phyloP scores from a whole-genome alignment of 306 rosid species.

The Cicer yamashitae region DNA sequence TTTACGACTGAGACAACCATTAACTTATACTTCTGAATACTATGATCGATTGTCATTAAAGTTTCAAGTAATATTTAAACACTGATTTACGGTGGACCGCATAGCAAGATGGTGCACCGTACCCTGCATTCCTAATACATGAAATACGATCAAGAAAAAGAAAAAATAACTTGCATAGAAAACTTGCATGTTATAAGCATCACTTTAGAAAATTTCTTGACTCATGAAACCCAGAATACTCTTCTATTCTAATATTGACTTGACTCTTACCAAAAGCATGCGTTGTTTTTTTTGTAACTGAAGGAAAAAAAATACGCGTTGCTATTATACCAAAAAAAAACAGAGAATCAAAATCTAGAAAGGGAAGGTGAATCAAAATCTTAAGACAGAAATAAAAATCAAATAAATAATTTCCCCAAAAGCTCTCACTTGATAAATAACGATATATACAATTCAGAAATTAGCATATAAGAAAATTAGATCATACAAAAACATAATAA shows the following conservation, averaged over 20 bases:
- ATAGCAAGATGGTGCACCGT: no score
- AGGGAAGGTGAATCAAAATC: slow-evolving; percentile 15
- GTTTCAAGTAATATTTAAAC: no score
- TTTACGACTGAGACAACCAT: no score
- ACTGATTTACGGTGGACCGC: no score
- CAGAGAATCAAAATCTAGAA: background rate
- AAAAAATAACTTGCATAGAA: background rate
- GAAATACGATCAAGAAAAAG: background rate
- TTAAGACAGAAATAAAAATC: background rate
- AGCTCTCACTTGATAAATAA: background rate
- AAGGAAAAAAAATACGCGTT: no score
- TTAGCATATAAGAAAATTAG: background rate
- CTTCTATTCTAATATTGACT: background rate
- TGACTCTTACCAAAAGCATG: background rate
- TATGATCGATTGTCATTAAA: no score
- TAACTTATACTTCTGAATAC: no score
- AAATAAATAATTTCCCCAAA: background rate
- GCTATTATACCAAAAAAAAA: no score
- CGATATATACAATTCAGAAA: background rate
- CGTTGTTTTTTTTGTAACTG: no score
- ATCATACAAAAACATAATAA: background rate
- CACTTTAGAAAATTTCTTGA: background rate
- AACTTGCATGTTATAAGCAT: background rate
- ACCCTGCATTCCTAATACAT: background rate
- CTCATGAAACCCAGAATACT: background rate